These are phyloP conservation scores for Mycena polygramma DNA, from an alignment of 768 basidiomycete species.

Conservation along the genomic window DNA sequence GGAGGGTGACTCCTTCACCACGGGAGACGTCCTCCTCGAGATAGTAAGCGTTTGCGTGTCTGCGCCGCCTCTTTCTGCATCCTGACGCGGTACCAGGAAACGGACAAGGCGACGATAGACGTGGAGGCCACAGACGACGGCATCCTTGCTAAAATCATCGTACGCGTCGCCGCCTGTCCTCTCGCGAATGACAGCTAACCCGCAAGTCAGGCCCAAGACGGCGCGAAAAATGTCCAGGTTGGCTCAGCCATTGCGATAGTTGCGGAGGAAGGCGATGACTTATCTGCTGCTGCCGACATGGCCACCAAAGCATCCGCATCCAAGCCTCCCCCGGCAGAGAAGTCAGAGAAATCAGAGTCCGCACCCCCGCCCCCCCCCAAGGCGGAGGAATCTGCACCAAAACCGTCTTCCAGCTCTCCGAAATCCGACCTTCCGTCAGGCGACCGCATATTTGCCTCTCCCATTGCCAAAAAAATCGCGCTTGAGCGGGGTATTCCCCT, in stretches of 20 bases:
- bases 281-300: constrained; percentile 83
- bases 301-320: constrained; percentile 71
- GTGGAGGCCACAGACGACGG: constrained; percentile 99
- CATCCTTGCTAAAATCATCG: constrained; percentile 95
- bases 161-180: constrained; percentile 53
- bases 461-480: constrained; percentile 97
- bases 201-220: constrained; percentile 76
- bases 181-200: constrained; percentile 14
- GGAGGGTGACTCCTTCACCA: constrained; percentile 91
- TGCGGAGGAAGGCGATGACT: constrained; percentile 95
- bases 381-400: constrained; percentile 40
- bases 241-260: constrained; percentile 92
- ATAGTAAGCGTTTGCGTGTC: constrained; percentile 69
- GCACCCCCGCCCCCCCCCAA: constrained; percentile 61
- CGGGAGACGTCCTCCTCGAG: constrained; percentile 96
- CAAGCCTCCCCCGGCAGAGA: constrained; percentile 50
- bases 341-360: constrained; percentile 39
- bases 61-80: constrained; percentile 22
- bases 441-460: constrained; percentile 93
- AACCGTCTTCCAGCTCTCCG: constrained; percentile 47
- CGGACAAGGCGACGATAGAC: constrained; percentile 99
- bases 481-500: constrained; percentile 94
- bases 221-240: constrained; percentile 88
- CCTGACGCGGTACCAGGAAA: constrained; percentile 76
- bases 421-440: constrained; percentile 70